Base-by-base conservation (phyloP, 768 basidiomycete genomes). In the Sarcomyxa edulis region DNA sequence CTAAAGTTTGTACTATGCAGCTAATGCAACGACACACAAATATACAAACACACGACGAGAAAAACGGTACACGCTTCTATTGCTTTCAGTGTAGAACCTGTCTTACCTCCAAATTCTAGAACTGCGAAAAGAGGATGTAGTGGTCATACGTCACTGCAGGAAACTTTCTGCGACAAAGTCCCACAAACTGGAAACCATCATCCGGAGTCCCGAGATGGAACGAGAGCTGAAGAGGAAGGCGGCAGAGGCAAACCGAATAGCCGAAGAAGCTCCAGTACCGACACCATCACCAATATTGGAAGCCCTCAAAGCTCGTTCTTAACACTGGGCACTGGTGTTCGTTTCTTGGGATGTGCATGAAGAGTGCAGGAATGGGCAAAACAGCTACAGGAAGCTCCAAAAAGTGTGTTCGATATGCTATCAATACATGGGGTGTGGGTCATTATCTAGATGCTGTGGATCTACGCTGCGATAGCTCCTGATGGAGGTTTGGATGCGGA, bases 81-180 rank as follows among this genome's bases (percentile, higher is more conserved):
- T 11, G 37, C 14, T 35, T 7, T 34, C 15, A 12, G 8, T 23
- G 28, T 22, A 14, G 22, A 6, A n/a, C 34, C 3, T 29, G 3
- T n/a, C 39, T 20, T 31, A 37, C 23, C 24, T 43, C 44, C 43
- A 52, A 35, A 8, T 27, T 40, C 14, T 28, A 88, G 87, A 52
- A 48, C 68, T 87, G 33, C 80, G 76, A 16, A 60, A 72, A 52
- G 72, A 84, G 24, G 88, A 91, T 58, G 59, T 74, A 26, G 86
- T 90, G 24, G 59, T 76, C 42, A 90, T 91, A 57, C 82, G 81
- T 42, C 85, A 90, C 51, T 90, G 86, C 56, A 81, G 80, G 28
- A 86, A 86, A 16, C 64, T 86, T 50, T 91, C 88, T 21, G 84
- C 83, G 16, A 66, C 74, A 47, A 91, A 91, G 61, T 71, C 82